These are phyloP conservation scores for Heliophila coronopifolia DNA, from an alignment of 441 rosid genomes.

Conservation along the genomic window DNA sequence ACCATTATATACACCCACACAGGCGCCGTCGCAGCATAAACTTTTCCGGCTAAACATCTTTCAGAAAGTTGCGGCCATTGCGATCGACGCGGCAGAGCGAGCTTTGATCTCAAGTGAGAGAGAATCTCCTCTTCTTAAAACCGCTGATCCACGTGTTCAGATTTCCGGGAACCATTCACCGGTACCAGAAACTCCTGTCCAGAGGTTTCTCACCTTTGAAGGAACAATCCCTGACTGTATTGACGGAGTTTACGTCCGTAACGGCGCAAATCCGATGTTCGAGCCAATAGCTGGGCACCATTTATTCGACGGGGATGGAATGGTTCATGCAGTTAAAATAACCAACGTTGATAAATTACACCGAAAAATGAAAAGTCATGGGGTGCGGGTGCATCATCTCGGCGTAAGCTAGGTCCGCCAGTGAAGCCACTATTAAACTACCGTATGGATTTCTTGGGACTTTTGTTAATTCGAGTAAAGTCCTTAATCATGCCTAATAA, in stretches of 20 bases:
- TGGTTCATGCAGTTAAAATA: slow-evolving; percentile 65
- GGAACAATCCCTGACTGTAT: slow-evolving; percentile 63
- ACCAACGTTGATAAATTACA: no score
- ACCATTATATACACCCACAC: slow-evolving; percentile 14
- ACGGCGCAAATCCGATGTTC: slow-evolving; percentile 71
- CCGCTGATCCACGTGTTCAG: slow-evolving; percentile 64
- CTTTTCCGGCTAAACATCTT: slow-evolving; percentile 41
- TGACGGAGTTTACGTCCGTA: slow-evolving; percentile 59
- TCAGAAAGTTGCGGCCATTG: slow-evolving; percentile 50
- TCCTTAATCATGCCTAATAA: no score
- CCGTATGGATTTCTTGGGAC: no score
- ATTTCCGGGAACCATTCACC: slow-evolving; percentile 69
- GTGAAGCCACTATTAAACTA: no score
- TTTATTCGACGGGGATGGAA: slow-evolving; percentile 76
- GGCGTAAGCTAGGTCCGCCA: no score
- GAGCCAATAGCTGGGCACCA: slow-evolving; percentile 72
- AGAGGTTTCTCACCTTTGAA: slow-evolving; percentile 33
- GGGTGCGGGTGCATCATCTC: no score
- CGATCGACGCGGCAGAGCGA: slow-evolving; percentile 46
- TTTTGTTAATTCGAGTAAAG: no score
- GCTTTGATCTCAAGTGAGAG: slow-evolving; percentile 49
- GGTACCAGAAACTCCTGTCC: slow-evolving; percentile 53
- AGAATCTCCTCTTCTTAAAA: slow-evolving; percentile 46
- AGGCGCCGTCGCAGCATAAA: slow-evolving; percentile 13
- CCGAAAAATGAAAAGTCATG: no score